phyloP scores from a whole-genome alignment of 148 eudicot genomes.

The Persicaria maculosa region DNA sequence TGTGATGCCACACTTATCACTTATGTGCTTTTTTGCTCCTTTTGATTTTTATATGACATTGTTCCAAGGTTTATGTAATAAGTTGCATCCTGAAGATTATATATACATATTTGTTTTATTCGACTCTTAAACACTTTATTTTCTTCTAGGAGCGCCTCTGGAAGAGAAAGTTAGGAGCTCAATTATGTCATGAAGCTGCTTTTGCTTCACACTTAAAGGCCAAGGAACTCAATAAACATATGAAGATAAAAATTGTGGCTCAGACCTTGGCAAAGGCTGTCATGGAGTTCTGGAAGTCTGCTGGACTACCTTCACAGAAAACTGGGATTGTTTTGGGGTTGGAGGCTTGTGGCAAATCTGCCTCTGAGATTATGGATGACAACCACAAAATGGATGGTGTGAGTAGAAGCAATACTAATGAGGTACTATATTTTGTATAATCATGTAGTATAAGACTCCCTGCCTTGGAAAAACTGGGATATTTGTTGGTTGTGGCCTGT shows the following conservation, averaged over 20 bases:
- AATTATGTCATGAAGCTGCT: constrained; percentile 53
- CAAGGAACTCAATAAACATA: constrained; percentile 34
- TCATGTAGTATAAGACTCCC: too few species aligned
- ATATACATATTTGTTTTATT: not conserved
- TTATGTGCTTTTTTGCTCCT: not conserved
- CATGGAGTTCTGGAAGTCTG: constrained; percentile 78
- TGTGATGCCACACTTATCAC: constrained; percentile 7
- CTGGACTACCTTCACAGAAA: constrained; percentile 31
- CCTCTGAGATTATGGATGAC: constrained; percentile 16
- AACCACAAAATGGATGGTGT: constrained; percentile 11
- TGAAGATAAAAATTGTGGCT: constrained; percentile 55
- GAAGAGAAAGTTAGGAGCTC: constrained; percentile 82
- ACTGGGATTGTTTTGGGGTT: constrained; percentile 17
- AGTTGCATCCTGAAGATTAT: not conserved
- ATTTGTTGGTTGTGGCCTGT: too few species aligned
- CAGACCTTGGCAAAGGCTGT: constrained; percentile 61
- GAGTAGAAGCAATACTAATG: constrained; percentile 10
- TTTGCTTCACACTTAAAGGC: constrained; percentile 44
- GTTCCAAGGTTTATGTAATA: not conserved
- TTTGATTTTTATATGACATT: not conserved
- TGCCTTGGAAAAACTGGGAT: too few species aligned
- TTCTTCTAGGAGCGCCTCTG: constrained; percentile 71
- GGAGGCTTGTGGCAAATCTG: constrained; percentile 16
- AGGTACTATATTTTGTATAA: constrained; percentile 12
- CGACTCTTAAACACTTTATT: not conserved